These are phyloP conservation scores for Exobasidium cylindrosporum DNA, from an alignment of 1,284 basidiomycete genomes.

Conservation along the genomic window DNA sequence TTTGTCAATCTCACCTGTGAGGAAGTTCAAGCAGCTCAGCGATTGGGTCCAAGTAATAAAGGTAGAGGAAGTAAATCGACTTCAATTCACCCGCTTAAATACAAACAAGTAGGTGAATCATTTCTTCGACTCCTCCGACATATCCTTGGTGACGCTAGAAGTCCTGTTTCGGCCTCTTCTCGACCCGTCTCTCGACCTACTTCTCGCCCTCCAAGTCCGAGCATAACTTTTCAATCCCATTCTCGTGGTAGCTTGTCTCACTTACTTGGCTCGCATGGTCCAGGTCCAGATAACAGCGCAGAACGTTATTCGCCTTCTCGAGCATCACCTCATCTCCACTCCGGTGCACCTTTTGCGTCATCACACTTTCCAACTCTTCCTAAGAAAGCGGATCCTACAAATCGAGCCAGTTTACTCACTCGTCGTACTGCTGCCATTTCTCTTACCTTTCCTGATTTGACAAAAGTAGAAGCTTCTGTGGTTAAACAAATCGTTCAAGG, in stretches of 20 bases:
- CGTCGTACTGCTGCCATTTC: conserved; percentile 17
- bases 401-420: conserved; percentile 14
- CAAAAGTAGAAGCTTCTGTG: conserved; percentile 3
- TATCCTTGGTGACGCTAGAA: conserved; percentile 10
- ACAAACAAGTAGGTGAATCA: conserved; percentile 16
- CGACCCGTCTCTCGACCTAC: background rate
- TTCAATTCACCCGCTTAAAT: conserved; percentile 15
- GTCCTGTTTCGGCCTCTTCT: background rate
- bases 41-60: background rate
- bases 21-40: background rate
- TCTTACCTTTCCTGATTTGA: conserved; percentile 21
- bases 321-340: background rate
- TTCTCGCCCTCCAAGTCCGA: background rate
- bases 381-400: conserved; percentile 12
- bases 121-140: conserved; percentile 17
- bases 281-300: background rate
- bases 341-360: background rate
- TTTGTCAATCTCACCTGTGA: conserved; percentile 15
- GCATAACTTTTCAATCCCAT: background rate
- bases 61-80: background rate
- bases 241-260: conserved; percentile 4
- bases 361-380: conserved; percentile 9
- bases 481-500: conserved; percentile 17
- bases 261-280: conserved; percentile 8
- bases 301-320: background rate